A percentile compares a stretch with the other conserved stretches of the same genome.
These are phyloP conservation scores for Vanderwaltozyma polyspora DNA, from an alignment of 805 yeast species.

Conservation along the genomic window DNA sequence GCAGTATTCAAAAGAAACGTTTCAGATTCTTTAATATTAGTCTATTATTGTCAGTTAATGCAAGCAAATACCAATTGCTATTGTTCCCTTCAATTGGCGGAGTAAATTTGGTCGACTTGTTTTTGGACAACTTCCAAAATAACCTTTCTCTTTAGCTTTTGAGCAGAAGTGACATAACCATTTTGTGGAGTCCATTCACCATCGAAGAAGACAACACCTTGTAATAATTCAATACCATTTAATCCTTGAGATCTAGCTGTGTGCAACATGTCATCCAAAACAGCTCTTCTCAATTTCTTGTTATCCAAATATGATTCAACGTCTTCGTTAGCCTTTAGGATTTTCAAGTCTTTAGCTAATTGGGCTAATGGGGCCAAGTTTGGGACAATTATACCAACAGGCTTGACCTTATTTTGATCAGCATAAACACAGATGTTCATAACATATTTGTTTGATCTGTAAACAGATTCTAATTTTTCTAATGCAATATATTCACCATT, in stretches of 20 bases:
- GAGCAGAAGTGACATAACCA: slow-evolving; percentile 90
- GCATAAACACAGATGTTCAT: slow-evolving; percentile 87
- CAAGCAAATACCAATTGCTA: too few relatives aligned
- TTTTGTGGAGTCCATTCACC: slow-evolving; percentile 98
- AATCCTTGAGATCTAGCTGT: slow-evolving; percentile 79
- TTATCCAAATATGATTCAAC: slow-evolving; percentile 43
- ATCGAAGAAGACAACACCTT: slow-evolving; percentile 66
- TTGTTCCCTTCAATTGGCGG: too few relatives aligned
- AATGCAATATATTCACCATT: slow-evolving; percentile 97
- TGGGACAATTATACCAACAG: slow-evolving; percentile 83
- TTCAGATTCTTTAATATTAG: too few relatives aligned
- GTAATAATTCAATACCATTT: slow-evolving; percentile 72
- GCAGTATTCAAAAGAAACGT: too few relatives aligned
- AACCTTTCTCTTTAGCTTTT: slow-evolving; percentile 88
- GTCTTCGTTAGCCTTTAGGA: slow-evolving; percentile 35
- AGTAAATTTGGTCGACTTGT: slow-evolving; percentile 59
- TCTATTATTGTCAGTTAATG: too few relatives aligned
- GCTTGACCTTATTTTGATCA: slow-evolving; percentile 77
- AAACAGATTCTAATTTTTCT: slow-evolving; percentile 84
- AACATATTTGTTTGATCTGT: slow-evolving; percentile 72
- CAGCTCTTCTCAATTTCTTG: slow-evolving; percentile 40
- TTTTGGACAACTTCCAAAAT: slow-evolving; percentile 60
- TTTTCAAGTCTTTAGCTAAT: slow-evolving; percentile 46
- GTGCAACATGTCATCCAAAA: slow-evolving; percentile 47
- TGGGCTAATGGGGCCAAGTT: slow-evolving; percentile 53